Percentiles rank a stretch among this genome's conserved stretches.
Conservation (phyloP, 176 grass and related monocot species). For the Saccharum spontaneum region DNA sequence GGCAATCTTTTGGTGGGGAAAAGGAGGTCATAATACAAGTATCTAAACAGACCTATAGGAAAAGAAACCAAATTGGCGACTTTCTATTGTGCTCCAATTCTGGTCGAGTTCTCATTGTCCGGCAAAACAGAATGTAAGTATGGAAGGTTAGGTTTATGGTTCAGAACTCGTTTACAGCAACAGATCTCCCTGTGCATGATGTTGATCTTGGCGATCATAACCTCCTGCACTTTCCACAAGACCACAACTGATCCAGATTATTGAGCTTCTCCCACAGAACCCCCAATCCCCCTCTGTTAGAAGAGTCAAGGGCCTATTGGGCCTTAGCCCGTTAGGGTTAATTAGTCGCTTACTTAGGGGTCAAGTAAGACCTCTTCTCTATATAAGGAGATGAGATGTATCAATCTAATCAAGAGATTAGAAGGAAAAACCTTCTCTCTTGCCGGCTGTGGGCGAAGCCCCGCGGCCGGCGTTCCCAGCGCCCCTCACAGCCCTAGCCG, state of each 20-base stretch:
- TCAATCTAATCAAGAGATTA: too few relatives aligned
- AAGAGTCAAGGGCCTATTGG: too few relatives aligned
- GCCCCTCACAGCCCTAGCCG: too few relatives aligned
- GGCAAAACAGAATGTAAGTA: not conserved
- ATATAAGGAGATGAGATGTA: too few relatives aligned
- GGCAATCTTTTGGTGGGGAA: not conserved
- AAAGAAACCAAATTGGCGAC: not conserved
- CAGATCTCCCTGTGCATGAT: slow-evolving; percentile 39
- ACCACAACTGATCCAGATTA: slow-evolving; percentile 30
- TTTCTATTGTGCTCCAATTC: not conserved
- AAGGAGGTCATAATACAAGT: not conserved
- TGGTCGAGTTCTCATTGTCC: not conserved
- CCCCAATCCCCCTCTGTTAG: not conserved
- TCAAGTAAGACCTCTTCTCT: too few relatives aligned
- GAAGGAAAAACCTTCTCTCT: too few relatives aligned
- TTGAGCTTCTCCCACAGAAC: slow-evolving; percentile 25
- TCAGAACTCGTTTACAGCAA: slow-evolving; percentile 34
- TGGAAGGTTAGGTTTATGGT: not conserved
- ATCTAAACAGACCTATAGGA: not conserved
- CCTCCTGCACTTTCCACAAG: slow-evolving; percentile 19
- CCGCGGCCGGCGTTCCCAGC: too few relatives aligned
- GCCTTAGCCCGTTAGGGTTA: too few relatives aligned
- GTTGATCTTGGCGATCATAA: slow-evolving; percentile 29
- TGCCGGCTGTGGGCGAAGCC: too few relatives aligned
- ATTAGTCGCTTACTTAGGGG: too few relatives aligned